Evolutionary conservation across 2,329 filamentous ascomycete genomes (phyloP).

Genomic region (Gaeumannomyces tritici): DNA sequence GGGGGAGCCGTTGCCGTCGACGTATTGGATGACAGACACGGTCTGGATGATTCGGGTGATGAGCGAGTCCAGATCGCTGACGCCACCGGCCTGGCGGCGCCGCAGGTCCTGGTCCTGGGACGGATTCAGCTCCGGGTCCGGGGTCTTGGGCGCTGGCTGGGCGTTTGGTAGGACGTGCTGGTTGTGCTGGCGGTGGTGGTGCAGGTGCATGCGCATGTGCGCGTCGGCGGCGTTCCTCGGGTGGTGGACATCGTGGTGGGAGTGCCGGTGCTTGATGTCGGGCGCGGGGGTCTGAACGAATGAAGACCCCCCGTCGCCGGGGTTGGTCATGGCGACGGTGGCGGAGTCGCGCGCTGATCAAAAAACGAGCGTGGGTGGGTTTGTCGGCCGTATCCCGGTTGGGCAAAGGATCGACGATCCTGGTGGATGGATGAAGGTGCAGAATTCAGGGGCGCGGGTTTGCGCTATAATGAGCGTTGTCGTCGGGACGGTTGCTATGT

Average conservation of each 20-base stretch:
- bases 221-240: slow-evolving; percentile 11
- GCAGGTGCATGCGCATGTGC: slow-evolving; percentile 14
- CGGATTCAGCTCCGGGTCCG: not conserved
- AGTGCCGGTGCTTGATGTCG: slow-evolving; percentile 20
- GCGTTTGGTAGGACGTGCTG: not conserved
- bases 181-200: slow-evolving; percentile 1
- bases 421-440: not conserved
- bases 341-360: slow-evolving; percentile 17
- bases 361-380: slow-evolving; percentile 11
- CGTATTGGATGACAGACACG: slow-evolving; percentile 42
- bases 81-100: slow-evolving; percentile 14
- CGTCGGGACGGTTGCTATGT: not conserved
- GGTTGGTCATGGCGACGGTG: slow-evolving; percentile 34
- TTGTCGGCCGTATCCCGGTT: not conserved
- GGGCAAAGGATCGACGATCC: not conserved
- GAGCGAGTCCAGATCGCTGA: slow-evolving; percentile 16
- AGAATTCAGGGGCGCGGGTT: not conserved
- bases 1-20: slow-evolving; percentile 36
- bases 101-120: slow-evolving; percentile 12
- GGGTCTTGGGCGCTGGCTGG: not conserved
- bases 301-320: slow-evolving; percentile 32
- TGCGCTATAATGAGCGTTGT: not conserved
- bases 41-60: slow-evolving; percentile 42
- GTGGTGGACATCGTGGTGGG: slow-evolving; percentile 16
- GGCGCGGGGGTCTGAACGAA: slow-evolving; percentile 34